Percentiles rank a stretch among this genome's conserved stretches.
phyloP scores from a whole-genome alignment of 345 rosid genomes.

The Populus euphratica region DNA sequence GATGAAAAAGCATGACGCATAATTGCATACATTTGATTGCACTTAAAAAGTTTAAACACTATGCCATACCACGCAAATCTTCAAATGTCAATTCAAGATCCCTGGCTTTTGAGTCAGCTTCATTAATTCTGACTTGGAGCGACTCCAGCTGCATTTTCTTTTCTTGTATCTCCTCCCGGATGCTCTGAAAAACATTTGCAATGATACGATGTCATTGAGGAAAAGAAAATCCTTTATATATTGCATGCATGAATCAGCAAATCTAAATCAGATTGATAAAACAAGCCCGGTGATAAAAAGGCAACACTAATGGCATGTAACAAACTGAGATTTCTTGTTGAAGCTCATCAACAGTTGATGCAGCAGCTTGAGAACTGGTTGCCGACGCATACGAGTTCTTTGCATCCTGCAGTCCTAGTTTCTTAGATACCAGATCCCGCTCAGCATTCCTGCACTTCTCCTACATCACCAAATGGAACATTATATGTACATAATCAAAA shows the following conservation, averaged over 20 bases:
- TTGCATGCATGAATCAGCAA: slow-evolving; percentile 6
- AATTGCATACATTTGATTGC: background rate
- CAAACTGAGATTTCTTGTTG: slow-evolving; percentile 75
- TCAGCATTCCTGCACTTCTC: slow-evolving; percentile 49
- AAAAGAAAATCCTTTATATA: background rate
- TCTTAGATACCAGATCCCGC: slow-evolving; percentile 43
- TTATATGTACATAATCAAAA: background rate
- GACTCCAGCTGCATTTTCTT: slow-evolving; percentile 47
- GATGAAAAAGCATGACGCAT: background rate
- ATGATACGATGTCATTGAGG: background rate
- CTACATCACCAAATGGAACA: slow-evolving; percentile 37
- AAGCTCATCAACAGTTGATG: slow-evolving; percentile 71
- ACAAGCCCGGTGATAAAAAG: background rate
- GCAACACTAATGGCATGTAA: slow-evolving; percentile 5
- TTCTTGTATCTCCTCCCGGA: slow-evolving; percentile 47
- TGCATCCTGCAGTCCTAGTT: slow-evolving; percentile 53
- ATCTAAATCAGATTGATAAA: slow-evolving; percentile 16
- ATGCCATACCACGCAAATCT: slow-evolving; percentile 60
- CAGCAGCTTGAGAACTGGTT: slow-evolving; percentile 32
- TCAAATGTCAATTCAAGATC: slow-evolving; percentile 56
- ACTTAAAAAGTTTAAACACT: background rate
- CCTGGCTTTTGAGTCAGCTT: slow-evolving; percentile 54
- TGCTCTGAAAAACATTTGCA: slow-evolving; percentile 39
- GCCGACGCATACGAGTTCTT: slow-evolving; percentile 50
- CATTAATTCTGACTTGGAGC: slow-evolving; percentile 40